phyloP scores from a whole-genome alignment of 345 rosid genomes.

The Moricandia moricandioides region DNA sequence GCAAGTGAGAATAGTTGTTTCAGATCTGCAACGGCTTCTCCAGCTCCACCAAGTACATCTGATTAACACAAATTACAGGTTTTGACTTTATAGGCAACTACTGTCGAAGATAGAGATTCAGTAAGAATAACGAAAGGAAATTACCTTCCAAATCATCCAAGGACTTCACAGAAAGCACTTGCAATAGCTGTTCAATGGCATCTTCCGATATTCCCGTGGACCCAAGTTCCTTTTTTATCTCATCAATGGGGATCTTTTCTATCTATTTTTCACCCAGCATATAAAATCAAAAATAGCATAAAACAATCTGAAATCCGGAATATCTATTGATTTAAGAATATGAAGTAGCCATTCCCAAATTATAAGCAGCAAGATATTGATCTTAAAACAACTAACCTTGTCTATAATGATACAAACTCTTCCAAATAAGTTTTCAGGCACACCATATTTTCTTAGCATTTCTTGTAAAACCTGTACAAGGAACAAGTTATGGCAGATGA shows the following conservation, averaged over 20 bases:
- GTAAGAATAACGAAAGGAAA: not conserved
- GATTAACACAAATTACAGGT: conserved; percentile 20
- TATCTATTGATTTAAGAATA: not conserved
- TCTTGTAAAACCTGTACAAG: conserved; percentile 78
- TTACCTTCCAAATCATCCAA: conserved; percentile 78
- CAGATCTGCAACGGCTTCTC: conserved; percentile 84
- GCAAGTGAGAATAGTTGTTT: conserved; percentile 77
- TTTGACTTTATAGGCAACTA: not conserved
- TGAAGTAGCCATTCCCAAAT: conserved; percentile 8
- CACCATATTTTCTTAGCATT: conserved; percentile 59
- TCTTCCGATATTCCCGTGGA: conserved; percentile 63
- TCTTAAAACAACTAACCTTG: conserved; percentile 58
- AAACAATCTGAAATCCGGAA: not conserved
- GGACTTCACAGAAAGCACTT: conserved; percentile 74
- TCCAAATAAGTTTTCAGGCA: conserved; percentile 73
- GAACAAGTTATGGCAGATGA: not conserved
- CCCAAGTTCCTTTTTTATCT: conserved; percentile 67
- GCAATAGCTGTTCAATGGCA: conserved; percentile 65
- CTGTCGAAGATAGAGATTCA: not conserved
- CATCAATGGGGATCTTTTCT: conserved; percentile 73
- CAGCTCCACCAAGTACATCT: conserved; percentile 76
- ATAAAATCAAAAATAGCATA: not conserved
- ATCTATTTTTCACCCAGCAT: conserved; percentile 44
- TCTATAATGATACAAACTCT: conserved; percentile 83
- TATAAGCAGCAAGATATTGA: not conserved